Percentiles rank a stretch among this genome's conserved stretches.
Conservation (phyloP, 176 grass and related monocot genomes). For the Oryza officinalis region DNA sequence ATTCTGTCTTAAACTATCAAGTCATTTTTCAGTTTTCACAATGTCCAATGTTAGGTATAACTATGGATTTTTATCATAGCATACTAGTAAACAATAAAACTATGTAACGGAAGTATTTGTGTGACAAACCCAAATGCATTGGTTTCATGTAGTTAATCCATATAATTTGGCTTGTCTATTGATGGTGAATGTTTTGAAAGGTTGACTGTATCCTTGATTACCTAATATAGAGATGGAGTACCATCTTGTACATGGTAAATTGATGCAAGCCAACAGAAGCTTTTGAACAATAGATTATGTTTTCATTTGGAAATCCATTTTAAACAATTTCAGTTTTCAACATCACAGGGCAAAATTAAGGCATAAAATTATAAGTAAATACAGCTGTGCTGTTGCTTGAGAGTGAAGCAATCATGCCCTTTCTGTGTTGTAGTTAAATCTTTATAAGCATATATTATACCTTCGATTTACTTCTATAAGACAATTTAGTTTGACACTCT, state of each 20-base stretch:
- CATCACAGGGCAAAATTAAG: background rate
- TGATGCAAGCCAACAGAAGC: background rate
- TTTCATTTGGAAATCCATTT: background rate
- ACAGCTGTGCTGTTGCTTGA: conserved; percentile 7
- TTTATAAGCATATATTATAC: background rate
- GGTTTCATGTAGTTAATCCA: background rate
- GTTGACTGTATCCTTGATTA: background rate
- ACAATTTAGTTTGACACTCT: background rate
- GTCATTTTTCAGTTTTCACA: background rate
- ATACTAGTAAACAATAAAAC: background rate
- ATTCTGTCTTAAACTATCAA: background rate
- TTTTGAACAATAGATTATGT: background rate
- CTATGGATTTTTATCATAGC: background rate
- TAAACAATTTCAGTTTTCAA: background rate
- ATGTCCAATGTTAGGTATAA: background rate
- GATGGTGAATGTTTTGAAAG: background rate
- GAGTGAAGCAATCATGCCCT: background rate
- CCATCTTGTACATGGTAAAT: conserved; percentile 2
- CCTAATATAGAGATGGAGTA: background rate
- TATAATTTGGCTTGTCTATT: background rate
- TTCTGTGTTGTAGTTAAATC: background rate
- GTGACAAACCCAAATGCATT: background rate
- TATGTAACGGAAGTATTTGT: background rate
- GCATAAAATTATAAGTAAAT: background rate
- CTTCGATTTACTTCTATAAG: too few species aligned